Base-by-base conservation (phyloP, 768 basidiomycete genomes). In the Tephrocybe sp. region DNA sequence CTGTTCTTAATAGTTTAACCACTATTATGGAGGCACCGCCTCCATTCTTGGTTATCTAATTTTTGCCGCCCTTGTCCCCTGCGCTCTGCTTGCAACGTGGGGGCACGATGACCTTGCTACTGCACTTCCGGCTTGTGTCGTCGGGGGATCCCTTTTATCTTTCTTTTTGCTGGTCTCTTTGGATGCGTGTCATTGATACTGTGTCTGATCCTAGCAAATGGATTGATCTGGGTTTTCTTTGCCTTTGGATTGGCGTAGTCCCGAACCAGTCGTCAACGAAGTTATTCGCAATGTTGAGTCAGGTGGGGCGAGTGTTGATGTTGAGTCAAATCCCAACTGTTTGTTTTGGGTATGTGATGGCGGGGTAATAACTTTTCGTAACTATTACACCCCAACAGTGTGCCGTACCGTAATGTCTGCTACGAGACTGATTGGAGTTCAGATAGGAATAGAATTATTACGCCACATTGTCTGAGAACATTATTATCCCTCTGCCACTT, bases 1-100 rank as follows among this genome's bases (percentile, higher is more conserved):
- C 36, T 37, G 36, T 37, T 37, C 36, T 37, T 37, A 37, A 37
- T 37, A 37, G 36, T 37, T 37, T 37, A 37, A 37, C 36, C 36
- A 37, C 18, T 47, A 47, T 47, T 47, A 47, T 47, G 46, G 46
- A 47, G 46, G 46, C 46, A 47, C 46, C 46, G 46, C 46, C 46
- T 47, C 46, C 46, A 47, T 47, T 47, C 46, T 47, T 47, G 46
- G 46, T 47, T 47, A 47, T 47, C 36, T 47, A 28, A 47, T 47
- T 50, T 37, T 37, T 37, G 36, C 36, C 36, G 36, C 36, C 36
- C 36, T 37, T 48, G 38, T 39, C 15, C 38, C 37, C 47, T 39
- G 28, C 28, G 47, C 47, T 48, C 47, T 48, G 47, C 47, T 48
- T 48, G 47, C 47, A 48, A 48, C 47, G 38, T 16, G 37, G 47